Evolutionary conservation across 2,329 filamentous ascomycete species (phyloP).

Genomic region (Microsporum canis): DNA sequence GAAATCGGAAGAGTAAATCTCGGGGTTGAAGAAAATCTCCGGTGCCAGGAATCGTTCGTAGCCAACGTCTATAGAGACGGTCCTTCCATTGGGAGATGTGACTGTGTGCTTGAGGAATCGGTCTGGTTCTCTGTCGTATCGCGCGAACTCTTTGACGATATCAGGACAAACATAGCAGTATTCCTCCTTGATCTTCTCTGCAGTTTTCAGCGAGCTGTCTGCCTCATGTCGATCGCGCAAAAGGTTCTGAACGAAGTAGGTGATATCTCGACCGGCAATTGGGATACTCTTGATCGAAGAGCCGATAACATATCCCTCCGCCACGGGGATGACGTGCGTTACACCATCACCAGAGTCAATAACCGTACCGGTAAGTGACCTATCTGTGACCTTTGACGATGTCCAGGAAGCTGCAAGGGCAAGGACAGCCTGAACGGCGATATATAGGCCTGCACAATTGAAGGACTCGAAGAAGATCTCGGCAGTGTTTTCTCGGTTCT

Average conservation of each 20-base stretch:
- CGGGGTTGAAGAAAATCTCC: constrained; percentile 99
- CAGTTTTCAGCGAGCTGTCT: constrained; percentile 92
- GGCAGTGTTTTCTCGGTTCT: constrained; percentile 97
- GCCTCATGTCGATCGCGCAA: constrained; percentile 92
- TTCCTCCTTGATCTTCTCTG: constrained; percentile 96
- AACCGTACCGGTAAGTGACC: constrained; percentile 91
- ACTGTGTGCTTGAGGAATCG: constrained; percentile 86
- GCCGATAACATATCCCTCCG: constrained; percentile 96
- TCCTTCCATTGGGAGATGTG: constrained; percentile 70
- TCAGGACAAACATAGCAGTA: constrained; percentile 98
- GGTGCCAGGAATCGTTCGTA: constrained; percentile 97
- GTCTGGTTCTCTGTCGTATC: constrained; percentile 85
- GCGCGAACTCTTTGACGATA: constrained; percentile 95
- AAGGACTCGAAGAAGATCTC: constrained; percentile 99
- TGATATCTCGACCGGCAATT: constrained; percentile 94
- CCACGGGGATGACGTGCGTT: constrained; percentile 96
- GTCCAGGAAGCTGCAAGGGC: constrained; percentile 97
- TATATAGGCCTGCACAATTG: constrained; percentile 97
- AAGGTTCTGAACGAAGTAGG: constrained; percentile 94
- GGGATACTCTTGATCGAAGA: constrained; percentile 99
- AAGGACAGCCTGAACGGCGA: constrained; percentile 93
- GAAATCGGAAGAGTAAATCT: constrained; percentile 99
- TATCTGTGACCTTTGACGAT: constrained; percentile 91
- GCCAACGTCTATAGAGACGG: constrained; percentile 79
- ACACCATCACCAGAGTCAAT: constrained; percentile 98